Base-by-base conservation (phyloP, 129 eudicot genomes). In the Ambrosia artemisiifolia region DNA sequence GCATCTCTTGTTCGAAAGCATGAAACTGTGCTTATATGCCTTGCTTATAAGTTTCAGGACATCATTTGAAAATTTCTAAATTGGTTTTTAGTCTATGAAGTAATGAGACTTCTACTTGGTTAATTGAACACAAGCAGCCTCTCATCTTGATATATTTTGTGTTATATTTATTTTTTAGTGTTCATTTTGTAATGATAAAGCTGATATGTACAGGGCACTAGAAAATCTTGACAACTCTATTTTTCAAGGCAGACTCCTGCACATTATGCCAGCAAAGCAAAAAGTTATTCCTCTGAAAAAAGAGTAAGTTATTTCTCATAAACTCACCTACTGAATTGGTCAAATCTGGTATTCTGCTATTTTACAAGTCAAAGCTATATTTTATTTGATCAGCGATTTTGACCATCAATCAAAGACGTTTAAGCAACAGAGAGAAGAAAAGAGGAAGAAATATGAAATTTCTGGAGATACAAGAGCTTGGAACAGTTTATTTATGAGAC, bases 211-310 rank as follows among this genome's bases (percentile, higher is more conserved):
- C 84, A 95, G 99, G 91, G 99, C 99, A 53, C 59, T 95, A 63
- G 86, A 88, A 81, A 91, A 88, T 77, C 72, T 88, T 79, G 97
- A 90, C 73, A 82, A 84, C 77, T 86, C 96, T 9, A 88, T 84
- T 36, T 95, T 95, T 75, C 99, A 95, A 85, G 97, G 99, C 38
- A 86, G 99, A 83, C 73, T 90, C 46, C 70, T 95, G 84, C 96
- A 95, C 77, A 75, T 95, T 59, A 84, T 88, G 94, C 96, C 94
- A 77, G 94, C 99, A 68, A 86, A 88, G 66, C 85, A 79, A 67
- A 95, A 90, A 70, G 36, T 34, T 70, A 4, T 77, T 71, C 63
- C 83, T 74, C 71, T 76, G 53, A 79, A 72, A 68, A 86, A 70
- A 30, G 87, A 88, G 99, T 95, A 88, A 80, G 96, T 46, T 10